Evolutionary conservation across 2,329 filamentous ascomycete genomes (phyloP), one percentile per base, ranked within the genome.

Genomic region (Blastomyces gilchristii): DNA sequence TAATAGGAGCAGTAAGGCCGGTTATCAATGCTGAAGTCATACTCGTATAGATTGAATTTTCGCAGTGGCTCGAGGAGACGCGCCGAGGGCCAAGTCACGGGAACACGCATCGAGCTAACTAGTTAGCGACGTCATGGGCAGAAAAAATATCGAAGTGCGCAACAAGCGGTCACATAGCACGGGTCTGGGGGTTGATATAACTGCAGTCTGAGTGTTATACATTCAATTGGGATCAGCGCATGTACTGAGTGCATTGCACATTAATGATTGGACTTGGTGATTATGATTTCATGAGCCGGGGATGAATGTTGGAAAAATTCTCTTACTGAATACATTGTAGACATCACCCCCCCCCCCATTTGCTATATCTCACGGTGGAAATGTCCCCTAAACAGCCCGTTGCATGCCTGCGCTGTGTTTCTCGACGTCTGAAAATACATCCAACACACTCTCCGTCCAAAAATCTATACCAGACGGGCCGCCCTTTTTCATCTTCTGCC

Each of bases 401-500:
- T 16, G 58, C 52, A 61, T 64, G 63, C 54, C 28, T 63, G 22
- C 45, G 63, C 28, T 63, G 64, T 39, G 53, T 54, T 50, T 54
- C 57, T 37, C 58, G 45, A 22, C 34, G 58, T 16, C 7, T 25
- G 43, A 53, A 47, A 47, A 22, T 41, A 3, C 22, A 28, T 49
- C 50, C 34, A 43, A 22, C 34, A 8, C 31, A 22, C 8, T 50
- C 16, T 58, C 31, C n/a, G 37, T 16, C 22, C 22, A 34, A 9
- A 60, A 50, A 50, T 61, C 34, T 45, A 43, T 39, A 31, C 37
- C 49, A 45, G 37, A 11, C 69, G 59, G 64, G 58, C 49, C 65
- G 71, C 62, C 60, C 65, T n/a, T 71, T 75, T 67, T 71, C 68
- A 62, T 64, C 60, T 50, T 69, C 70, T 52, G 49, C 60, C 4